These are phyloP conservation scores for Cutaneotrichosporon mucoides DNA, from an alignment of 1,284 basidiomycete species.

Conservation along the genomic window DNA sequence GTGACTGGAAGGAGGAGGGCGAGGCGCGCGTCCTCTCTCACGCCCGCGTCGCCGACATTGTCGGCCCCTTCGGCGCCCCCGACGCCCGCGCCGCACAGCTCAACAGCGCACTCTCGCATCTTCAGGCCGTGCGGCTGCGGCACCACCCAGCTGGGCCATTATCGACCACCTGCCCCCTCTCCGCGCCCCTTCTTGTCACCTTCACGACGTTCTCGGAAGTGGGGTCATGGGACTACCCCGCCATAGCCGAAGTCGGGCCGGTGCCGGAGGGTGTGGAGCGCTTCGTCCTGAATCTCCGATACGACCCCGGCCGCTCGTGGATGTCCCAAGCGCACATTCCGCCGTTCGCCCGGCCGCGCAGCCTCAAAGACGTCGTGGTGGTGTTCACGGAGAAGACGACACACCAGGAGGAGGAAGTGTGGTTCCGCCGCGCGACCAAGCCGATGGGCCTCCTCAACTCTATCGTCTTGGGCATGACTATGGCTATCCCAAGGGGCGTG, in stretches of 20 bases:
- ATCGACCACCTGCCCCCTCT: conserved; percentile 1
- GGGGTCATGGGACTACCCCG: conserved; percentile 5
- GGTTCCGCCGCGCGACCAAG: conserved; percentile 9
- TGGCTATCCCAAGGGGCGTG: conserved; percentile 2
- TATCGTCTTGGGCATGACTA: conserved; percentile 9
- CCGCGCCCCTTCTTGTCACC: conserved; percentile 1
- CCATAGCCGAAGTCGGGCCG: conserved; percentile 11
- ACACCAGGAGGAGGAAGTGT: conserved; percentile 17
- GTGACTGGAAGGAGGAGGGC: not conserved
- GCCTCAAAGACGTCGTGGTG: conserved; percentile 1
- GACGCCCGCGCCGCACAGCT: conserved; percentile 4
- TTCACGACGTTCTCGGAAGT: conserved; percentile 14
- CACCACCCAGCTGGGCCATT: conserved; percentile 6
- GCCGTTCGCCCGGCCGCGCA: conserved; percentile 2
- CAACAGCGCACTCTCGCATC: not conserved
- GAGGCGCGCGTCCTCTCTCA: conserved; percentile 5
- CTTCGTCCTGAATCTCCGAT: conserved; percentile 14
- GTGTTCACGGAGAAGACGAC: conserved; percentile 16
- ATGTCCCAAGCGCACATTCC: conserved; percentile 9
- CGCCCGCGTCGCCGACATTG: conserved; percentile 12
- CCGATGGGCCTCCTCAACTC: conserved; percentile 13
- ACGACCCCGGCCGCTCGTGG: conserved; percentile 16
- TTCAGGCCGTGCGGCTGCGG: conserved; percentile 9
- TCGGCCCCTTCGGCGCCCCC: conserved; percentile 3
- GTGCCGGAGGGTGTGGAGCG: conserved; percentile 7